Base-by-base conservation (phyloP, 371 early-diverging fungal species). In the Rhizopus arrhizus region DNA sequence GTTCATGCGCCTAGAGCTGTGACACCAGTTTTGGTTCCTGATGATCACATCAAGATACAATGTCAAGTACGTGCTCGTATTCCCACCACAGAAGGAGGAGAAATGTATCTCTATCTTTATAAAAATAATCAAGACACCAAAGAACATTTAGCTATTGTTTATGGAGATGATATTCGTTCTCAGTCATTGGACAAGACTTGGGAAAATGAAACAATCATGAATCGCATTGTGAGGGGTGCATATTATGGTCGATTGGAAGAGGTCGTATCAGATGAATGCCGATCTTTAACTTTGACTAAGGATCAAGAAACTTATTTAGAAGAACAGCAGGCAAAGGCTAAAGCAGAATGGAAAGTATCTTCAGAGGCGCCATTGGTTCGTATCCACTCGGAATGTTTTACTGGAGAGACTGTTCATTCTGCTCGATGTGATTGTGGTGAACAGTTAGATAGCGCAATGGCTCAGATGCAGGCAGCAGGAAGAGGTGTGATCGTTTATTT, bases 361-460 rank as follows among this genome's bases (percentile, higher is more conserved):
- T 38, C 53, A 13, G 75, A 73, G 8, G 68, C 83, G 5, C 93
- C 96, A 5, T 70, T 96, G 51, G 93, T 89, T 4, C 87, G 97
- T 22, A 95, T 98, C 43, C 98, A 98, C 62, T 96, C 96, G 1
- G 95, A 94, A 64, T 98, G 98, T 66, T 97, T 94, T 64, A 98
- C 98, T 0, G 97, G 98, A 38, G 98, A 98, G 72, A 95, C 94
- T 0, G 88, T 97, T 2, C 88, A 90, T 45, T 93, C 94, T 4
- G 86, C 86, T 51, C 85, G 98, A 12, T 98, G 98, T 75, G 98
- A 98, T 75, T 98, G 98, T 78, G 96, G 92, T 32, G 91, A 95
- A 61, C 97, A 98, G 69, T 77, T 98, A 54, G 89, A 94, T 52
- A 91, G 90, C 64, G 94, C 98, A 0, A 95, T 98, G 95, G 83